Conservation (phyloP, 164 flowering plant species). For the Aristolochia contorta region DNA sequence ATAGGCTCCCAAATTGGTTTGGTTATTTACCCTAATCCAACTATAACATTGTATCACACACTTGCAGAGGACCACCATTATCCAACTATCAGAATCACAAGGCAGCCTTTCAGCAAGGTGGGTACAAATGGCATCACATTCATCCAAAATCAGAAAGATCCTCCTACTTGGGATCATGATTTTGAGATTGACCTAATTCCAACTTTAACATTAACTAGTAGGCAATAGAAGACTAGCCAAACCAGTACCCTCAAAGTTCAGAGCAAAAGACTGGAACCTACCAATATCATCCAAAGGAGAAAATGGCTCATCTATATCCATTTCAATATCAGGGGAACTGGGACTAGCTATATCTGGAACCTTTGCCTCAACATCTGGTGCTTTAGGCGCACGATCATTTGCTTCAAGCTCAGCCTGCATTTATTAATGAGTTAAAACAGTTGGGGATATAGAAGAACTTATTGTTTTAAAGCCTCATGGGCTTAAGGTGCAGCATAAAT, state of each 20-base stretch:
- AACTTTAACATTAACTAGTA: neutral
- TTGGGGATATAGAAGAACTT: neutral
- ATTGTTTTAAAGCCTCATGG: too few relatives aligned
- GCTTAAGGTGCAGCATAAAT: too few relatives aligned
- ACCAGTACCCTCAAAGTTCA: neutral
- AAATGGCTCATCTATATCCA: constrained; percentile 22
- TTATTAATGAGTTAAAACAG: neutral
- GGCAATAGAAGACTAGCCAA: neutral
- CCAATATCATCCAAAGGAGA: constrained; percentile 42
- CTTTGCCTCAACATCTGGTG: constrained; percentile 32
- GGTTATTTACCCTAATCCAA: too few relatives aligned
- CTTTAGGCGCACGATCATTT: constrained; percentile 29
- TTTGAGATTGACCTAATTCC: neutral
- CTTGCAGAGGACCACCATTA: too few relatives aligned
- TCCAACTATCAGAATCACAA: too few relatives aligned
- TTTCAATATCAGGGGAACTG: constrained; percentile 15
- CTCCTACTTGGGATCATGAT: too few relatives aligned
- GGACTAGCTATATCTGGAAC: constrained; percentile 21
- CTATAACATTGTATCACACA: too few relatives aligned
- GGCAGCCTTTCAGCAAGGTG: too few relatives aligned
- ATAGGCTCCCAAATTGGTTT: too few relatives aligned
- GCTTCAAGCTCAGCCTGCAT: constrained; percentile 35
- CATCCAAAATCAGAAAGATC: neutral
- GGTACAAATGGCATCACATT: too few relatives aligned
- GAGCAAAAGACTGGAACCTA: constrained; percentile 15